Evolutionary conservation across 2,329 filamentous ascomycete genomes (phyloP).

Genomic region (Fusarium floridanum): DNA sequence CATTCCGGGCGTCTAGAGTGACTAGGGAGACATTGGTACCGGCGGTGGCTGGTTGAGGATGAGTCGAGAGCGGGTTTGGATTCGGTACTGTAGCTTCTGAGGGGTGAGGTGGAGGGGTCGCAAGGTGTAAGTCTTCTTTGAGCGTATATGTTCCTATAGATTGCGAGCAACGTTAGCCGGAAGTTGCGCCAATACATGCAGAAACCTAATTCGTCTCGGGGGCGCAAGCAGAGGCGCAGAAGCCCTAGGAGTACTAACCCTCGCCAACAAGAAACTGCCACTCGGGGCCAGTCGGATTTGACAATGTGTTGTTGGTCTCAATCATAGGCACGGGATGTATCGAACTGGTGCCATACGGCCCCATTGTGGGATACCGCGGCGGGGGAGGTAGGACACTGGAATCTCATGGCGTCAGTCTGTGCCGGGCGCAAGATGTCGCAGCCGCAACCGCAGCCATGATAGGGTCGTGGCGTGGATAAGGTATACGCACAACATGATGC

Average conservation of each 20-base stretch:
- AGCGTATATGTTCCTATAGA: slow-evolving; percentile 84
- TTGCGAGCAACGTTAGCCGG: slow-evolving; percentile 34
- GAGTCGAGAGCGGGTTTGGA: slow-evolving; percentile 91
- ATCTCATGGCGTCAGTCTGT: slow-evolving; percentile 40
- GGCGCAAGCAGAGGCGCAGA: background rate
- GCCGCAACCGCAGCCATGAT: slow-evolving; percentile 7
- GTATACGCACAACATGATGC: slow-evolving; percentile 46
- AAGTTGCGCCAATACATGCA: background rate
- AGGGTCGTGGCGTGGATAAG: background rate
- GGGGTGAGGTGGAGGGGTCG: slow-evolving; percentile 94
- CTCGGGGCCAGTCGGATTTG: slow-evolving; percentile 83
- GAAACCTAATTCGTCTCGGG: background rate
- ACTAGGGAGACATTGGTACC: slow-evolving; percentile 89
- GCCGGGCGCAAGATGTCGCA: slow-evolving; percentile 22
- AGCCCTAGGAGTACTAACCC: slow-evolving; percentile 64
- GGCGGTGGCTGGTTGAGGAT: slow-evolving; percentile 82
- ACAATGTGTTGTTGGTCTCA: slow-evolving; percentile 93
- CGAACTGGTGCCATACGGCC: slow-evolving; percentile 77
- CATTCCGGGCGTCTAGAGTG: slow-evolving; percentile 73
- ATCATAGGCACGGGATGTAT: slow-evolving; percentile 80
- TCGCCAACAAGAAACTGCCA: slow-evolving; percentile 94
- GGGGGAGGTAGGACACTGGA: slow-evolving; percentile 86
- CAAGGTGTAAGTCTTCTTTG: slow-evolving; percentile 90
- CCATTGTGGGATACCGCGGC: slow-evolving; percentile 82
- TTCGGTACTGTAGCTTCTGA: slow-evolving; percentile 90